These are phyloP conservation scores for Elsinoe fawcettii DNA, from an alignment of 2,329 filamentous ascomycete species.

Conservation along the genomic window DNA sequence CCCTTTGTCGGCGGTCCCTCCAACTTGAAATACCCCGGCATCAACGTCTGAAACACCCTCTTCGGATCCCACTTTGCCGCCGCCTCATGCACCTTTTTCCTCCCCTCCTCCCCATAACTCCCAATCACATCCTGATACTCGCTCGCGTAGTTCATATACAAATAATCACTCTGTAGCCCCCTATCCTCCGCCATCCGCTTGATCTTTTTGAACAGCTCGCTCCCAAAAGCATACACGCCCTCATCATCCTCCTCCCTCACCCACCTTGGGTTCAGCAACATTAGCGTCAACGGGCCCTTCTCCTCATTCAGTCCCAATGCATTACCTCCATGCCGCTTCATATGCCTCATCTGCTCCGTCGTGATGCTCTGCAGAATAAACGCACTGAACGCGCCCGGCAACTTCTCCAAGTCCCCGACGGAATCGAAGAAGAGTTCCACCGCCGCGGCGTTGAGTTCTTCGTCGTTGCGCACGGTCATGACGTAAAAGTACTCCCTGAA, in stretches of 20 bases:
- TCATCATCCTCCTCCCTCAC: constrained; percentile 28
- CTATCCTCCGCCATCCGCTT: background rate
- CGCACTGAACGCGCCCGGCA: constrained; percentile 9
- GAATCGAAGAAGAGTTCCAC: constrained; percentile 24
- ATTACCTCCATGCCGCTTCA: constrained; percentile 30
- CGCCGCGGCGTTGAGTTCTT: constrained; percentile 25
- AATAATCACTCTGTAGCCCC: constrained; percentile 22
- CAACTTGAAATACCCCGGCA: constrained; percentile 41
- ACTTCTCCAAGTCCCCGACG: constrained; percentile 22
- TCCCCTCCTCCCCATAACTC: constrained; percentile 36
- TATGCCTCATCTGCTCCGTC: constrained; percentile 19
- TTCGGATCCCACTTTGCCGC: constrained; percentile 35
- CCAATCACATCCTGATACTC: constrained; percentile 36
- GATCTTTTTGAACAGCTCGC: constrained; percentile 24
- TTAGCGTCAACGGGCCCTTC: background rate
- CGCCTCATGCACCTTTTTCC: constrained; percentile 28
- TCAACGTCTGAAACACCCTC: constrained; percentile 34
- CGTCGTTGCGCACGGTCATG: constrained; percentile 27
- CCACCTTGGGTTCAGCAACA: constrained; percentile 22
- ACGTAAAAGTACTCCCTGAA: constrained; percentile 29
- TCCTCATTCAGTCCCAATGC: constrained; percentile 28
- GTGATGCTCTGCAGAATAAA: constrained; percentile 1
- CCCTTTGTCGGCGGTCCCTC: constrained; percentile 1
- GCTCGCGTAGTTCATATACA: constrained; percentile 44
- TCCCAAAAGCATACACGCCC: constrained; percentile 23